Evolutionary conservation across 23 red algal genomes (phyloP), one percentile per base, ranked within the genome.

Genomic region (Pyropia haitanensis): DNA sequence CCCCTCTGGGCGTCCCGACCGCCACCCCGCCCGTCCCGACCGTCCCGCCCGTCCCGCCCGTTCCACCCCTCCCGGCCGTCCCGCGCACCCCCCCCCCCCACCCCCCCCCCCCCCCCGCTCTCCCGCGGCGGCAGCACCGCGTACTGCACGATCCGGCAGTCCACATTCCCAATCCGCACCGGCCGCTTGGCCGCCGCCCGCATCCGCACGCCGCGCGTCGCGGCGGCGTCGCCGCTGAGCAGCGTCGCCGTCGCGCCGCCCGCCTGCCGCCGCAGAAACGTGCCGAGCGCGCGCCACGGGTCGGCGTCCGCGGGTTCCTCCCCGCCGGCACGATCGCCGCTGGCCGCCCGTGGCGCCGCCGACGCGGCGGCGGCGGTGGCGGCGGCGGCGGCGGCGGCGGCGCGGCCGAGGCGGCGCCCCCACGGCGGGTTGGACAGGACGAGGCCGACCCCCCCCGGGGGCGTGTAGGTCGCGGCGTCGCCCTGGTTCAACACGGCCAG

Each of bases 151-250:
- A 62, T 61, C 14, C 69, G 24, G 18, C 68, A 58, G 33, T 76
- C 55, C 17, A 84, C 79, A 67, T 84, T 75, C 14, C 79, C 79
- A 19, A 75, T 64, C 0, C 79, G 51, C 18, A 84, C 51, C 18
- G 79, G 69, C 22, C 18, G 19, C n/a, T 32, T 28, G 39, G 12
- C 23, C 12, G 19, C 44, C 31, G 70, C 70, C 23, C 49, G 24
- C 68, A 84, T 74, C 2, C 69, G 30, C 39, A 80, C 14, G 30
- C 25, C 39, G 2, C 64, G 7, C 48, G 76, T 70, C 27, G 28
- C 30, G 14, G 5, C 20, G 28, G 21, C 18, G 18, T 61, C 64
- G 12, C 79, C 79, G 25, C 70, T 64, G 24, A 84, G 46, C 6
- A 84, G n/a, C 13, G 57, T 51, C 10, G 79, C 79, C 14, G 19